Base-by-base conservation (phyloP, 176 grass and related monocot genomes). In the Raddia guianensis region DNA sequence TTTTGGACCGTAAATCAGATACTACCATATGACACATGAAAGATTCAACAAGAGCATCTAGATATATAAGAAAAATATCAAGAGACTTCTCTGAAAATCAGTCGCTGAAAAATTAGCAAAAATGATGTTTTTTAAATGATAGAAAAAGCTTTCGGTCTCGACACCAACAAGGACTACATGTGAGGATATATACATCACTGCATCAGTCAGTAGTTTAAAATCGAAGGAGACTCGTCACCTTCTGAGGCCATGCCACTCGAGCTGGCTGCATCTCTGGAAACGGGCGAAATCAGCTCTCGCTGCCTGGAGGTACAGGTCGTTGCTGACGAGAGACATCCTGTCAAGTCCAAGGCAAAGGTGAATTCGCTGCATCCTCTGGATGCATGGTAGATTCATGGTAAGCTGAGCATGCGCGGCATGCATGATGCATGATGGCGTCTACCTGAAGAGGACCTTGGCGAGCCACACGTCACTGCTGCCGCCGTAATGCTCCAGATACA, bases 251-350 rank as follows among this genome's bases (percentile, higher is more conserved):
- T 73, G 61, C 86, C 81, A 97, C 73, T 97, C 94, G 0, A 78
- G 32, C 37, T 73, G 86, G 75, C 86, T 73, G 0, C 56, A 63
- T 11, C 65, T 33, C 46, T 93, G 91, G 44, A 85, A 97, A 2
- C 33, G 32, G 6, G 78, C 84, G 43, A 86, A 97, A 74, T 93
- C 94, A 1, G 54, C 75, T 66, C 78, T 93, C 0, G 94, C 91
- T 7, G 74, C 43, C 66, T 86, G n/a, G 53, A 93, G 78, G 59
- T 84, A 93, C 8, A 73, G 6, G 34, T 90, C 86, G 8, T 87
- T 97, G 84, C 34, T 91, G 44, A 93, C 54, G 7, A 87, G 59
- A 6, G 51, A 61, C 91, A 91, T 97, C 86, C 91, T 97, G n/a
- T 8, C 57, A 37, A 8, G 2, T 19, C 9, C 2, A 0, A 46